phyloP scores from a whole-genome alignment of 345 rosid species.

The Cardamine occulta region DNA sequence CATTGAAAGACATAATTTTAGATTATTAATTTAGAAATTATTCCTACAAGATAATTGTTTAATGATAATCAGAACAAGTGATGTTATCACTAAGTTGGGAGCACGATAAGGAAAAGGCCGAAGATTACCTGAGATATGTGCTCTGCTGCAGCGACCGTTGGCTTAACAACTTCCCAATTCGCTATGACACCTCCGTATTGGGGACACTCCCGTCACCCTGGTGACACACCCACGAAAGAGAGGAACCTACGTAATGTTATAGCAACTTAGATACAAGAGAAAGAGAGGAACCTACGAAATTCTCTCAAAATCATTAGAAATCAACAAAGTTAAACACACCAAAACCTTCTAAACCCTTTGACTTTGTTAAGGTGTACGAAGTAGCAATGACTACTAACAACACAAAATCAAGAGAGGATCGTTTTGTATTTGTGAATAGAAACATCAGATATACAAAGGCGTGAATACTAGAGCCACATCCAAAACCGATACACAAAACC shows the following conservation, averaged over 20 bases:
- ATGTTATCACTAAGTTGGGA: neutral
- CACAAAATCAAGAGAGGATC: neutral
- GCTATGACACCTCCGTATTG: slow-evolving; percentile 87
- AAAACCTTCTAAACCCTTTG: neutral
- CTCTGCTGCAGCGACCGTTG: slow-evolving; percentile 87
- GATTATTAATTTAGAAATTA: too few species aligned
- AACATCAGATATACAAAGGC: slow-evolving; percentile 5
- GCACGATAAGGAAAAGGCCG: neutral
- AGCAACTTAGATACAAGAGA: slow-evolving; percentile 20
- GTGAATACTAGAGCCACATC: neutral
- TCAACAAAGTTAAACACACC: slow-evolving; percentile 2
- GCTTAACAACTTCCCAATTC: slow-evolving; percentile 81
- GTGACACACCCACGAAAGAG: slow-evolving; percentile 22
- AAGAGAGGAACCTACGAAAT: slow-evolving; percentile 38
- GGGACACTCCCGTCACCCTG: slow-evolving; percentile 91
- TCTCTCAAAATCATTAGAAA: neutral
- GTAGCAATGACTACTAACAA: neutral
- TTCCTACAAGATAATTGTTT: too few species aligned
- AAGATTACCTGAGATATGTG: slow-evolving; percentile 72
- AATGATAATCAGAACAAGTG: too few species aligned
- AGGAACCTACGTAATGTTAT: neutral
- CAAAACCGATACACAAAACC: slow-evolving; percentile 9
- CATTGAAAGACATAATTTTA: too few species aligned
- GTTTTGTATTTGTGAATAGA: neutral
- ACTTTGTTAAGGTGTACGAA: neutral